phyloP scores from a whole-genome alignment of 2,329 filamentous ascomycete species.

The Davidsoniella neocaledoniae region DNA sequence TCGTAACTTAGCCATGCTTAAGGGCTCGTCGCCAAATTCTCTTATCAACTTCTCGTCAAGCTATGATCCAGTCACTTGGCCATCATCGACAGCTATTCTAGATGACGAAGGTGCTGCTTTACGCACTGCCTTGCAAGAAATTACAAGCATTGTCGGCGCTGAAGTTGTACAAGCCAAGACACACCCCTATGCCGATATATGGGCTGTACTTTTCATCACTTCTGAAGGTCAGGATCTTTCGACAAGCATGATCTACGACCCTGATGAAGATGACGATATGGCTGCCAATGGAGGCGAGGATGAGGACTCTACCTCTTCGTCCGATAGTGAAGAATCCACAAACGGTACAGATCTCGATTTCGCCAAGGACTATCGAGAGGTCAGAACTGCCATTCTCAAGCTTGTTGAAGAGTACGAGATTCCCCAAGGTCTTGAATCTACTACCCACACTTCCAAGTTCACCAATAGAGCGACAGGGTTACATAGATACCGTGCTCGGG shows the following conservation, averaged over 20 bases:
- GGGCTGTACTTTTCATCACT: slow-evolving; percentile 68
- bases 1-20: slow-evolving; percentile 45
- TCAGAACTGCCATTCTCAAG: slow-evolving; percentile 65
- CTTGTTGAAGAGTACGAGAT: slow-evolving; percentile 73
- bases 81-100: slow-evolving; percentile 20
- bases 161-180: slow-evolving; percentile 50
- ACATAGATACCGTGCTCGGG: slow-evolving; percentile 44
- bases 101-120: slow-evolving; percentile 50
- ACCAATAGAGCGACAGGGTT: slow-evolving; percentile 52
- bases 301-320: not conserved
- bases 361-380: slow-evolving; percentile 63
- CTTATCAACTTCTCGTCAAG: not conserved
- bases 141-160: slow-evolving; percentile 46
- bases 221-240: slow-evolving; percentile 53
- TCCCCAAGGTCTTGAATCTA: slow-evolving; percentile 45
- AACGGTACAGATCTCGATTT: slow-evolving; percentile 34
- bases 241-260: slow-evolving; percentile 55
- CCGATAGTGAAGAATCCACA: slow-evolving; percentile 31
- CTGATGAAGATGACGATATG: slow-evolving; percentile 41
- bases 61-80: not conserved
- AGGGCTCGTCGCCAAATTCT: not conserved
- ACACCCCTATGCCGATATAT: slow-evolving; percentile 68
- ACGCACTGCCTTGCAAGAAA: slow-evolving; percentile 51
- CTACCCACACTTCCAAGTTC: slow-evolving; percentile 43
- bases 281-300: not conserved